phyloP scores from a whole-genome alignment of 2,329 filamentous ascomycete genomes.

The Phialocephala subalpina region DNA sequence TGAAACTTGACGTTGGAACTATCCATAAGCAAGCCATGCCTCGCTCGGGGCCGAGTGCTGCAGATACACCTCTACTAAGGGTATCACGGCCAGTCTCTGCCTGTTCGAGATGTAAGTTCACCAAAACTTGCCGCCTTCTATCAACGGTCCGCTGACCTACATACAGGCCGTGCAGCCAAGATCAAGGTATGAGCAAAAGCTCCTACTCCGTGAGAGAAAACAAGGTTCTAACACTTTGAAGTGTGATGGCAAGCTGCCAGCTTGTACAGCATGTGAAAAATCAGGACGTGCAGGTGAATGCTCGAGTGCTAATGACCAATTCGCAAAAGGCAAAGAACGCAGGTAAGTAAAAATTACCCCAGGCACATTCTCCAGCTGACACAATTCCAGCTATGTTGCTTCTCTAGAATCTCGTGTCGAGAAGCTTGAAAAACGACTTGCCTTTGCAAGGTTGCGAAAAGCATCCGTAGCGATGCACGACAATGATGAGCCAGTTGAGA shows the following conservation, averaged over 20 bases:
- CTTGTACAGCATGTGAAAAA: slow-evolving; percentile 94
- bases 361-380: slow-evolving; percentile 30
- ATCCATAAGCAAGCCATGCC: slow-evolving; percentile 14
- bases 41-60: slow-evolving; percentile 33
- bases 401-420: slow-evolving; percentile 93
- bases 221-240: slow-evolving; percentile 45
- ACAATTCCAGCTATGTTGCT: slow-evolving; percentile 76
- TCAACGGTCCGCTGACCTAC: slow-evolving; percentile 14
- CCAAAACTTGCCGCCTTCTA: slow-evolving; percentile 3
- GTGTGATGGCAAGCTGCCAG: slow-evolving; percentile 95
- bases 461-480: slow-evolving; percentile 74
- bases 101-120: slow-evolving; percentile 73
- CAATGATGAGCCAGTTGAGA: slow-evolving; percentile 54
- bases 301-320: slow-evolving; percentile 94
- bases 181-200: slow-evolving; percentile 71
- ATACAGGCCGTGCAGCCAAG: slow-evolving; percentile 80
- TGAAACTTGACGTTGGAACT: background rate
- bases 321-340: slow-evolving; percentile 92
- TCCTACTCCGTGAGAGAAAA: background rate
- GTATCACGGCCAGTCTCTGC: slow-evolving; percentile 83
- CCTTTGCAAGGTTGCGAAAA: slow-evolving; percentile 74
- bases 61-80: slow-evolving; percentile 64
- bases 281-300: slow-evolving; percentile 87
- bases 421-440: slow-evolving; percentile 81
- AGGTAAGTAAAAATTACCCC: slow-evolving; percentile 62